Conservation (phyloP, 2,329 filamentous ascomycete species). For the Aureobasidium subglaciale region DNA sequence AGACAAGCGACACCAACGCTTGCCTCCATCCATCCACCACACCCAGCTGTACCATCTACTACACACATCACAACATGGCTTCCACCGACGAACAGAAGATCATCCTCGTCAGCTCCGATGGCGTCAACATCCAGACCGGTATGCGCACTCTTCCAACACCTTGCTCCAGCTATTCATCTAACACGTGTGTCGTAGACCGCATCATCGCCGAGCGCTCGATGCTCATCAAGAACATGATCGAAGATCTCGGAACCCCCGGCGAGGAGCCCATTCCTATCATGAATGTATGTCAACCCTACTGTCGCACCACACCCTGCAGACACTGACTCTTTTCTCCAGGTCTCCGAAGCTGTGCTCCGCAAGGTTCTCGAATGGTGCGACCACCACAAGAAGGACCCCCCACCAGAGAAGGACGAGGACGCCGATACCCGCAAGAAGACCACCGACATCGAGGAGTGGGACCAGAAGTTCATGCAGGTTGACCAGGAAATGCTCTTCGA, state of each 20-base stretch:
- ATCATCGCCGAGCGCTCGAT: slow-evolving; percentile 83
- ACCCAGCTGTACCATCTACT: slow-evolving; percentile 12
- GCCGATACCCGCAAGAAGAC: slow-evolving; percentile 95
- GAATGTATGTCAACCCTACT: slow-evolving; percentile 47
- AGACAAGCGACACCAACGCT: slow-evolving; percentile 6
- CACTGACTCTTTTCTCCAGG: slow-evolving; percentile 33
- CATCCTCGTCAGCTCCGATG: slow-evolving; percentile 40
- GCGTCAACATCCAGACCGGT: slow-evolving; percentile 38
- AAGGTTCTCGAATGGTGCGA: slow-evolving; percentile 99
- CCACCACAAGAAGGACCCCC: slow-evolving; percentile 85
- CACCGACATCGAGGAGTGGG: slow-evolving; percentile 98
- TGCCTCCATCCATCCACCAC: slow-evolving; percentile 1
- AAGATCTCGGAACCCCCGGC: slow-evolving; percentile 67
- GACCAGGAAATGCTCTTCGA: slow-evolving; percentile 99
- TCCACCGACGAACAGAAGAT: slow-evolving; percentile 31
- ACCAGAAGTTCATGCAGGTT: slow-evolving; percentile 99
- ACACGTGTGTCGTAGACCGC: slow-evolving; percentile 50
- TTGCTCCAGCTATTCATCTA: slow-evolving; percentile 17
- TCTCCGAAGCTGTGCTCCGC: slow-evolving; percentile 85
- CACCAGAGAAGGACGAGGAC: slow-evolving; percentile 77
- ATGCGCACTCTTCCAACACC: slow-evolving; percentile 16
- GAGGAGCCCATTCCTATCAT: slow-evolving; percentile 76
- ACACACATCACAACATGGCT: slow-evolving; percentile 26
- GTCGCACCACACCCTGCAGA: not conserved
- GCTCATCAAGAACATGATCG: slow-evolving; percentile 96